Percentiles rank a stretch among this genome's conserved stretches.
These are phyloP conservation scores for Talaromyces marneffei DNA, from an alignment of 2,329 filamentous ascomycete species.

Conservation along the genomic window DNA sequence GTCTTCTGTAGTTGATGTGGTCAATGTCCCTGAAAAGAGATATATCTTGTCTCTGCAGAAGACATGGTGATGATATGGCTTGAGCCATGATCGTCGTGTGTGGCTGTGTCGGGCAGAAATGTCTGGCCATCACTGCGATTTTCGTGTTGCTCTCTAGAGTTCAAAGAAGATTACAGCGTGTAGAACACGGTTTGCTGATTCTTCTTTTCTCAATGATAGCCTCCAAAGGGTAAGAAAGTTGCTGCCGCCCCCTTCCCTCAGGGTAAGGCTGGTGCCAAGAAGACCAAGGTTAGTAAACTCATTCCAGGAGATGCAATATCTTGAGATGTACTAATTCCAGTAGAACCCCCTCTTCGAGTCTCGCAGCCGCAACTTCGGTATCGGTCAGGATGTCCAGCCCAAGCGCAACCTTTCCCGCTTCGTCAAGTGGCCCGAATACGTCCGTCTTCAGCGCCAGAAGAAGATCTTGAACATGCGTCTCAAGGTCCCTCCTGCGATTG, in stretches of 20 bases:
- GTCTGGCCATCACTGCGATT: slow-evolving; percentile 12
- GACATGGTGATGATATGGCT: slow-evolving; percentile 46
- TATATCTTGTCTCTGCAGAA: neutral
- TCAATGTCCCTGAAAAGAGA: slow-evolving; percentile 11
- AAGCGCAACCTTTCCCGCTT: slow-evolving; percentile 92
- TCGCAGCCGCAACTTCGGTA: slow-evolving; percentile 93
- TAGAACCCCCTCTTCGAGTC: slow-evolving; percentile 99
- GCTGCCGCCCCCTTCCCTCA: slow-evolving; percentile 94
- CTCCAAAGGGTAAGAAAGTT: slow-evolving; percentile 99
- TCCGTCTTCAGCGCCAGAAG: slow-evolving; percentile 90
- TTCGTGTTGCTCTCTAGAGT: slow-evolving; percentile 73
- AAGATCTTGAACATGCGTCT: slow-evolving; percentile 98
- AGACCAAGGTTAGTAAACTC: slow-evolving; percentile 84
- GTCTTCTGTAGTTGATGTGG: slow-evolving; percentile 23
- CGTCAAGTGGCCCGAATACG: slow-evolving; percentile 99
- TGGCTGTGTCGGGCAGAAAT: slow-evolving; percentile 9
- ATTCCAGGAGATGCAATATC: neutral
- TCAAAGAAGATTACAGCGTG: slow-evolving; percentile 68
- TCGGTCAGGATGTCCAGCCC: slow-evolving; percentile 98
- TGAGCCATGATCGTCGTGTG: slow-evolving; percentile 48
- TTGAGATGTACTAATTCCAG: slow-evolving; percentile 5
- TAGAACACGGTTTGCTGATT: slow-evolving; percentile 73
- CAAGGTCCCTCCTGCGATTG: slow-evolving; percentile 95
- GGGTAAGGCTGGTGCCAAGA: slow-evolving; percentile 86
- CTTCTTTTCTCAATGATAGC: slow-evolving; percentile 99